Percentiles rank a stretch among this genome's conserved stretches.
These are phyloP conservation scores for Thymus quinquecostatus DNA, from an alignment of 257 asterid genomes.

Conservation along the genomic window DNA sequence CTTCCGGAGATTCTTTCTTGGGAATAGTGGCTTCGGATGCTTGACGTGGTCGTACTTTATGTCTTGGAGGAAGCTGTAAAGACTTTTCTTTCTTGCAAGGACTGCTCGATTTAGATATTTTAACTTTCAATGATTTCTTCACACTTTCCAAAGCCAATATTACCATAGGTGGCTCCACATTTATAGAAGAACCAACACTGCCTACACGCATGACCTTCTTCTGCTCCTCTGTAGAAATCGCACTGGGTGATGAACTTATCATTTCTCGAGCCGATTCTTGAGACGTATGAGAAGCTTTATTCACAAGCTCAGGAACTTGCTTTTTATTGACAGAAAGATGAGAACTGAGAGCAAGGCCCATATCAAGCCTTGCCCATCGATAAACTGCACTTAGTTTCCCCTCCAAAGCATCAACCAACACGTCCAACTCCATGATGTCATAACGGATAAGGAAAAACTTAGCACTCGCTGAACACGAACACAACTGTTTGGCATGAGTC, in stretches of 20 bases:
- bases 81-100: conserved; percentile 42
- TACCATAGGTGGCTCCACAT: conserved; percentile 47
- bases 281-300: conserved; percentile 42
- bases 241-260: conserved; percentile 32
- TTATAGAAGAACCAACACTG: conserved; percentile 37
- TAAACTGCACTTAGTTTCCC: conserved; percentile 93
- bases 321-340: conserved; percentile 54
- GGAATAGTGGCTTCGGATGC: conserved; percentile 34
- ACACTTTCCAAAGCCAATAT: conserved; percentile 53
- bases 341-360: conserved; percentile 88
- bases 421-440: conserved; percentile 70
- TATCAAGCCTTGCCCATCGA: conserved; percentile 93
- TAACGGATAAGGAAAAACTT: conserved; percentile 90
- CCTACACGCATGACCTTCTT: conserved; percentile 42
- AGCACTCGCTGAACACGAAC: conserved; percentile 90
- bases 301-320: conserved; percentile 44
- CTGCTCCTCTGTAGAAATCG: conserved; percentile 42
- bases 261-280: conserved; percentile 48
- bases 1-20: conserved; percentile 22
- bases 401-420: conserved; percentile 95
- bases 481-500: conserved; percentile 88
- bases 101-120: conserved; percentile 35
- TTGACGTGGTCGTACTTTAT: conserved; percentile 36
- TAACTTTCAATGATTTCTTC: conserved; percentile 41
- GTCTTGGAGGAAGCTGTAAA: conserved; percentile 36